These are phyloP conservation scores for Zelonia costaricensis DNA, from an alignment of 208 protist genomes.

Conservation along the genomic window DNA sequence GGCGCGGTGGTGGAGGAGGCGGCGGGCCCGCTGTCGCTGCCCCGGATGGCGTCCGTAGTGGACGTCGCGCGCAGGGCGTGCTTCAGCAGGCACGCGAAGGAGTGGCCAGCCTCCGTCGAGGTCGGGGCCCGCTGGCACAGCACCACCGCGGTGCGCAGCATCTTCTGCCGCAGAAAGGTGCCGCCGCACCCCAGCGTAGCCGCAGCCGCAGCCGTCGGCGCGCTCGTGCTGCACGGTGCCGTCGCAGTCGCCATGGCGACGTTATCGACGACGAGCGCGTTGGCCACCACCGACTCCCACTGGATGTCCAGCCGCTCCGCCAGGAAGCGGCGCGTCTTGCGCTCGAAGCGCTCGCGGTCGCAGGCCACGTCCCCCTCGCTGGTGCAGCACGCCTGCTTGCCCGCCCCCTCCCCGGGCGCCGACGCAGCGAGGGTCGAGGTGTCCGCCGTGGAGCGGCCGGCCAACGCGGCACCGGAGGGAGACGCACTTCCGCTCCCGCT, in stretches of 20 bases:
- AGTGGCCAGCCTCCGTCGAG: slow-evolving; percentile 23
- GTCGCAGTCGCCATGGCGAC: no score
- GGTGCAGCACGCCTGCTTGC: no score
- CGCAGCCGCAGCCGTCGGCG: no score
- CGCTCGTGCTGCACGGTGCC: no score
- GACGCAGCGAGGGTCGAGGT: no score
- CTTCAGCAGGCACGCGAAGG: slow-evolving; percentile 30
- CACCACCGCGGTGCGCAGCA: slow-evolving; percentile 26
- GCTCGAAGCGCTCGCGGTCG: slow-evolving; percentile 24
- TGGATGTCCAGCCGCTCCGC: slow-evolving; percentile 19
- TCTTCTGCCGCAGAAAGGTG: slow-evolving; percentile 14
- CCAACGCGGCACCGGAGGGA: no score
- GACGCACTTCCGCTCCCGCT: no score
- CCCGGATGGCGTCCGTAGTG: slow-evolving; percentile 20
- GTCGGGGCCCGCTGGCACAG: slow-evolving; percentile 16
- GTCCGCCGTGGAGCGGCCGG: no score
- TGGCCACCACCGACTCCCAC: slow-evolving; percentile 29
- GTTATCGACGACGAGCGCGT: slow-evolving; percentile 5
- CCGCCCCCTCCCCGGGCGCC: no score
- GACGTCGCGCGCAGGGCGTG: slow-evolving; percentile 22
- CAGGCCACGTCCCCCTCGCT: no score
- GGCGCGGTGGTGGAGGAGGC: background rate
- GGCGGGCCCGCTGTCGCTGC: background rate
- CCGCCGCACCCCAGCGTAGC: no score
- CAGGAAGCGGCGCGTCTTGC: slow-evolving; percentile 19